Base-by-base conservation (phyloP, 192 early-diverging fungal genomes). In the Backusella macrospora region DNA sequence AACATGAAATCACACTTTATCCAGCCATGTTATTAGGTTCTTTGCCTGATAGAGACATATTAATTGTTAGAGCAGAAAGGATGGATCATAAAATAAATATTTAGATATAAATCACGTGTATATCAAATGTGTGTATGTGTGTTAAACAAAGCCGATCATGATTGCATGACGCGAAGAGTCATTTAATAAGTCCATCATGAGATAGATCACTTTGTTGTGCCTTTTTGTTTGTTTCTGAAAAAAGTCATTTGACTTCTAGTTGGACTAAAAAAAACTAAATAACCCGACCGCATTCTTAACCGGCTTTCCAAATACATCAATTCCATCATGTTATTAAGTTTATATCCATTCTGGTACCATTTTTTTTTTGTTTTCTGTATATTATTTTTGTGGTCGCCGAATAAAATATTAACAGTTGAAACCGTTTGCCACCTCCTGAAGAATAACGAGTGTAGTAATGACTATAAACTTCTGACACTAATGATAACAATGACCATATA, bases 31-130 rank as follows among this genome's bases (percentile, higher is more conserved):
- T 72, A 13, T 29, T 72, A 47, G 70, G 70, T 0, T 72, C 44
- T 44, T 72, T 72, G 43, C 70, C 70, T 59, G 55, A 62, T 72
- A 72, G 70, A 72, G 70, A 72, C 40, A 72, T 72, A 72, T 72
- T 72, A 63, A 72, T 72, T 12, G 49, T 47, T 42, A 55, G 70
- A 40, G 70, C 70, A 39, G 70, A 72, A 72, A 59, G 38, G 46
- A 62, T 63, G 52, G 42, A 59, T 63, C 49, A 62, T 63, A 62
- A 48, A 72, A 72, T 72, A 72, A 72, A 72, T 72, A 62, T 62
- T 48, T 72, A 59, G 40, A 48, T 49, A 70, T 29, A 26, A 70
- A 70, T 45, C 68, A 48, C 43, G 29, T 70, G 68, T 47, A 45
- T 59, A 59, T 59, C 26, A 23, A 59, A 26, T 59, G 52, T 59